Evolutionary conservation across 164 flowering plant species (phyloP).

Genomic region (Amborella trichopoda): DNA sequence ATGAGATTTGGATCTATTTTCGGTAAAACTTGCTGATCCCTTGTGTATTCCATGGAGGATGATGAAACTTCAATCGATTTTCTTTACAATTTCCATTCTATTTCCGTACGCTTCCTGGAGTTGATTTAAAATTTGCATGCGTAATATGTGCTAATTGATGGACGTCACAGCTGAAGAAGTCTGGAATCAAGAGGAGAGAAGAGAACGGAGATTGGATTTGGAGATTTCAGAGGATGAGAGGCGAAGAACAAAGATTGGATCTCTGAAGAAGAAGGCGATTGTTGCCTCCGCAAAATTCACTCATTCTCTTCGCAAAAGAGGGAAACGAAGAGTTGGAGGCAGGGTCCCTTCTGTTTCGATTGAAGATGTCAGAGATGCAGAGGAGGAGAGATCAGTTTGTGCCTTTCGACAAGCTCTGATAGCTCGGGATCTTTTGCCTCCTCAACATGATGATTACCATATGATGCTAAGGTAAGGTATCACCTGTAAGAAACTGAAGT

Average conservation of each 20-base stretch:
- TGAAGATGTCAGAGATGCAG: conserved; percentile 60
- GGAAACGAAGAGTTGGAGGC: conserved; percentile 29
- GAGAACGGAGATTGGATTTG: not conserved
- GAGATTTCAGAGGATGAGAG: conserved; percentile 57
- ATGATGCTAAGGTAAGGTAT: conserved; percentile 73
- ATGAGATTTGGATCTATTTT: too few species aligned
- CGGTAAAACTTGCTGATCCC: too few species aligned
- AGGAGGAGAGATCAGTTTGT: conserved; percentile 57
- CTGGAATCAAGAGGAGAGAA: not conserved
- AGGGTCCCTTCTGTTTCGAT: conserved; percentile 22
- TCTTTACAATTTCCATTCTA: too few species aligned
- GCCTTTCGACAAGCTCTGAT: conserved; percentile 44
- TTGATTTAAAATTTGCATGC: too few species aligned
- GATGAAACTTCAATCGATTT: too few species aligned
- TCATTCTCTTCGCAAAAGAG: conserved; percentile 36
- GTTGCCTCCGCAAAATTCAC: conserved; percentile 46
- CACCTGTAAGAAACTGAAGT: too few species aligned
- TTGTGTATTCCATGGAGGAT: too few species aligned
- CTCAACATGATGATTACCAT: conserved; percentile 68
- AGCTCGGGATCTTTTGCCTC: conserved; percentile 47
- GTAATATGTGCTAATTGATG: too few species aligned
- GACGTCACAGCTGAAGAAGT: too few species aligned
- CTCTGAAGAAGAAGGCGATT: conserved; percentile 58
- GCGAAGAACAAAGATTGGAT: conserved; percentile 25
- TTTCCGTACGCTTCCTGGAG: too few species aligned